A percentile compares a stretch with the other conserved stretches of the same genome.
Conservation (phyloP, 2,329 filamentous ascomycete genomes). For the Neofusicoccum ribis region DNA sequence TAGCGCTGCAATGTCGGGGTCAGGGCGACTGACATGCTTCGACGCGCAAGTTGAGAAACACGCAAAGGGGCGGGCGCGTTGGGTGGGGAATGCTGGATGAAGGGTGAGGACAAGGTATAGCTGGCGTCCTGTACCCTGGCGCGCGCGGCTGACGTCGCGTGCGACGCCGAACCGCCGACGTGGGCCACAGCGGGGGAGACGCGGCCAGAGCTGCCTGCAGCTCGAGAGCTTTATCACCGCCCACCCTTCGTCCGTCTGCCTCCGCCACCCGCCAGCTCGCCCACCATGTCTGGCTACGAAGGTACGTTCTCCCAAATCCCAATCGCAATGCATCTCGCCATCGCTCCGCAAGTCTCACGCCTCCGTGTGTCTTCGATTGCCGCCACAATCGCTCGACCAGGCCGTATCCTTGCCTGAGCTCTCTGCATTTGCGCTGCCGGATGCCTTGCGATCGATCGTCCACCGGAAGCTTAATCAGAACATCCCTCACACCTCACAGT, state of each 20-base stretch:
- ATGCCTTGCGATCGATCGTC: background rate
- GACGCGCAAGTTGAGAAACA: background rate
- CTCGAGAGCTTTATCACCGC: background rate
- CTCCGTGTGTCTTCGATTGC: too few species aligned
- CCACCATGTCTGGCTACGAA: constrained; percentile 77
- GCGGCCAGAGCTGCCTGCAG: constrained; percentile 10
- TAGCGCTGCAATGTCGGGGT: constrained; percentile 24
- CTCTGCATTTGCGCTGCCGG: background rate
- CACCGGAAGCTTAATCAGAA: background rate
- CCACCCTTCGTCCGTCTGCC: background rate
- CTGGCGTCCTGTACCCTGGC: background rate
- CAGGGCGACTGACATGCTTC: constrained; percentile 14
- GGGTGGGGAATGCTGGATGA: background rate
- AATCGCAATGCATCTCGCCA: background rate
- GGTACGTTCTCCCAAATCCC: constrained; percentile 29
- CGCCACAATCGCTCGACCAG: background rate
- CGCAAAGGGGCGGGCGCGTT: background rate
- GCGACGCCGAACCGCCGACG: background rate
- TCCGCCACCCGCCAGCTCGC: constrained; percentile 34
- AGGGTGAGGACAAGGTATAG: background rate
- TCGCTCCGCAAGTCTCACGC: too few species aligned
- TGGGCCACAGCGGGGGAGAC: constrained; percentile 1
- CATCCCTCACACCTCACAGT: constrained; percentile 36
- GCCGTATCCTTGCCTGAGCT: background rate
- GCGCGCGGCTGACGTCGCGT: background rate